Conservation (phyloP, 2,329 filamentous ascomycete species). For the Fusarium citri region DNA sequence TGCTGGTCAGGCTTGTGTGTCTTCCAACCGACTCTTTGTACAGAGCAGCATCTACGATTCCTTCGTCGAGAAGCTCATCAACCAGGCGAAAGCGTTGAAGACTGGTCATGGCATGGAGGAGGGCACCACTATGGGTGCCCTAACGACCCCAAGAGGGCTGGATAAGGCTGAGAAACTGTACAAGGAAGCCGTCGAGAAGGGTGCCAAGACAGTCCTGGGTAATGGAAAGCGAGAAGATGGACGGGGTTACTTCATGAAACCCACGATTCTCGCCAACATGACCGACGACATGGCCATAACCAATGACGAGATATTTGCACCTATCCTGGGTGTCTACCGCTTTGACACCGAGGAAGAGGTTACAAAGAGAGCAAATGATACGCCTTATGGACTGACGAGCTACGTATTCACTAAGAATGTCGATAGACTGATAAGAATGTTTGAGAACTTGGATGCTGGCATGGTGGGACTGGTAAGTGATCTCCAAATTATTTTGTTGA, state of each 20-base stretch:
- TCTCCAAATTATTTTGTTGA: not conserved
- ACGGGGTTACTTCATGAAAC: not conserved
- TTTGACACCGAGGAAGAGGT: not conserved
- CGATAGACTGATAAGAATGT: not conserved
- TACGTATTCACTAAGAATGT: not conserved
- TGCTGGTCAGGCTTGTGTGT: conserved; percentile 69
- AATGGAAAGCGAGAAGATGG: not conserved
- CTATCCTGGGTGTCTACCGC: not conserved
- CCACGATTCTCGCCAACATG: not conserved
- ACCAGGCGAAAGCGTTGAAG: not conserved
- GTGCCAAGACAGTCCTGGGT: not conserved
- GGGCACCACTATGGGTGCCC: not conserved
- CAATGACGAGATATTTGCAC: not conserved
- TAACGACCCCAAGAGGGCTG: not conserved
- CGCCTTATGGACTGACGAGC: not conserved
- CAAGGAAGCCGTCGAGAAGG: not conserved
- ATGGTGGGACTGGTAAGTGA: not conserved
- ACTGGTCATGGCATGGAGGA: not conserved
- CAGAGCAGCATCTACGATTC: not conserved
- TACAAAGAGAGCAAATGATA: not conserved
- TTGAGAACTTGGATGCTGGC: not conserved
- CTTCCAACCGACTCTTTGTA: not conserved
- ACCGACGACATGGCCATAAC: not conserved
- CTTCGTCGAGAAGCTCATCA: not conserved
- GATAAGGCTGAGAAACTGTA: not conserved